Conservation (phyloP, 2,329 filamentous ascomycete genomes). For the Fusarium siculi region DNA sequence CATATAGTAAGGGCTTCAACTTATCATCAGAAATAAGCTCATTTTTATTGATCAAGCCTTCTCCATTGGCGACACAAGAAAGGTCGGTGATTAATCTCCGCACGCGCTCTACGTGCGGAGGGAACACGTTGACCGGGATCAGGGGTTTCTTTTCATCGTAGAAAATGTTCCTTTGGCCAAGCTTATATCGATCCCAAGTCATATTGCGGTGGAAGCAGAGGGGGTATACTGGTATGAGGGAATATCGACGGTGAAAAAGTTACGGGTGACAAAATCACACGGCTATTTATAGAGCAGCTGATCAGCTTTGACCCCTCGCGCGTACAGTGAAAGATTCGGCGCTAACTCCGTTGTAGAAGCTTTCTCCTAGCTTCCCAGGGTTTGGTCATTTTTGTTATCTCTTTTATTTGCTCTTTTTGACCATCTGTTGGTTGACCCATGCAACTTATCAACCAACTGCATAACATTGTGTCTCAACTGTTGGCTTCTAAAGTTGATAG, state of each 20-base stretch:
- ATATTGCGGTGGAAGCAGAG: neutral
- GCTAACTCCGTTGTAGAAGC: neutral
- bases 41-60: neutral
- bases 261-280: neutral
- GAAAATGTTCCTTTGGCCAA: constrained; percentile 12
- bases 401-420: neutral
- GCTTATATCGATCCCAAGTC: constrained; percentile 17
- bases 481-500: too few relatives aligned
- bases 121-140: neutral
- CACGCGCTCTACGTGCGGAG: constrained; percentile 26
- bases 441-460: constrained; percentile 11
- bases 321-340: neutral
- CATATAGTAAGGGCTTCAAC: neutral
- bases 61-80: constrained; percentile 3
- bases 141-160: constrained; percentile 9
- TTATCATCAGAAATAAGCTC: neutral
- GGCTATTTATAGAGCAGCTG: neutral
- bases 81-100: constrained; percentile 24
- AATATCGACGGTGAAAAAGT: neutral
- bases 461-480: neutral
- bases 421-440: neutral
- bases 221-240: neutral
- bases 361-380: neutral
- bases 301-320: neutral
- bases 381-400: neutral